These are phyloP conservation scores for Globisporangium echinulatum DNA, from an alignment of 352 stramenopile genomes.

Conservation along the genomic window DNA sequence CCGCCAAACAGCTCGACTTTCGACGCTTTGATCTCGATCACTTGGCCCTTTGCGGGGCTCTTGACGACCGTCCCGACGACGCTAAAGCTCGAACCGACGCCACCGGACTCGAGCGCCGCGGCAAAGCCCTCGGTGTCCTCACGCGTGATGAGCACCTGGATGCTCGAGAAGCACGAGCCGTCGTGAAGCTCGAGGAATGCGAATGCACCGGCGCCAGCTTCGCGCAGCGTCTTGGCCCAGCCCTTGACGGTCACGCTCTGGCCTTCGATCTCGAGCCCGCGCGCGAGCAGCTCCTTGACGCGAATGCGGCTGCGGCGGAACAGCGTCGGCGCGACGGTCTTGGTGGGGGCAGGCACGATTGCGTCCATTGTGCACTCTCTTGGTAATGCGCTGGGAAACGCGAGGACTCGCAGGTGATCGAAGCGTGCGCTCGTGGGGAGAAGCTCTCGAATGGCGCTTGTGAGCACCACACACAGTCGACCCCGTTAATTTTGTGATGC, in stretches of 20 bases:
- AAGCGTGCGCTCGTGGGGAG: background rate
- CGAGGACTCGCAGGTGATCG: too few relatives aligned
- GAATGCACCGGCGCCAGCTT: constrained; percentile 85
- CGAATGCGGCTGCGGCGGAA: constrained; percentile 81
- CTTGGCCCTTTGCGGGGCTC: constrained; percentile 86
- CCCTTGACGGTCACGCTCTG: constrained; percentile 90
- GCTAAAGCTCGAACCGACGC: constrained; percentile 80
- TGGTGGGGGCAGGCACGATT: constrained; percentile 31
- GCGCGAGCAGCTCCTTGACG: constrained; percentile 75
- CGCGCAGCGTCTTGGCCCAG: constrained; percentile 90
- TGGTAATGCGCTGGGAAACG: background rate
- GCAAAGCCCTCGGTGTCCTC: constrained; percentile 77
- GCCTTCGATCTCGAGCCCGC: constrained; percentile 58
- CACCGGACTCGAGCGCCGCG: constrained; percentile 67
- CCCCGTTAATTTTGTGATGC: too few relatives aligned
- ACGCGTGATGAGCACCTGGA: constrained; percentile 87
- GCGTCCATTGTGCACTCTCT: constrained; percentile 27
- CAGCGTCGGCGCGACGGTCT: constrained; percentile 44
- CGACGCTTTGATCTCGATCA: constrained; percentile 88
- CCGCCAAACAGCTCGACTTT: constrained; percentile 82
- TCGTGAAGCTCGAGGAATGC: constrained; percentile 95
- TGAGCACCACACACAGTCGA: too few relatives aligned
- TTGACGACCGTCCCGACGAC: constrained; percentile 84
- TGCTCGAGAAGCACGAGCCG: constrained; percentile 80
- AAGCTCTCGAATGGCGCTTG: background rate